phyloP scores from a whole-genome alignment of 805 yeast species.

The Cyberlindnera suaveolens region DNA sequence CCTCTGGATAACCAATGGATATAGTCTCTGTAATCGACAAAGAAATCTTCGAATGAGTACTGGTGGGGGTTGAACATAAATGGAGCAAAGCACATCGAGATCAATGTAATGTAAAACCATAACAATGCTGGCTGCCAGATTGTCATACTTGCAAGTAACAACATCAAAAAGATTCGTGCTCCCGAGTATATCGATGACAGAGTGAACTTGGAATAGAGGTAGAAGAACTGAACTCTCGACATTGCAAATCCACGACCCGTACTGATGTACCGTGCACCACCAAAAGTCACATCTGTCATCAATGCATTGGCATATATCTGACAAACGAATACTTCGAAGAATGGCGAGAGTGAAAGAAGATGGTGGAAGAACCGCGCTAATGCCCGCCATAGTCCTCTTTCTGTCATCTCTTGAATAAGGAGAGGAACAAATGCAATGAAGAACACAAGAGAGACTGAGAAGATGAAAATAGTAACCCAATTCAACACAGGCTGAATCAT shows the following conservation, averaged over 20 bases:
- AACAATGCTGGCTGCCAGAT: constrained; percentile 75
- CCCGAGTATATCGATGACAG: constrained; percentile 76
- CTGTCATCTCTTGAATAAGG: constrained; percentile 80
- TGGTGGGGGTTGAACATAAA: constrained; percentile 76
- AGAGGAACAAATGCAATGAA: constrained; percentile 88
- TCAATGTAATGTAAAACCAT: constrained; percentile 70
- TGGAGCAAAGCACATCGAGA: constrained; percentile 64
- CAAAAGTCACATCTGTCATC: constrained; percentile 70
- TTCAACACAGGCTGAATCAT: constrained; percentile 78
- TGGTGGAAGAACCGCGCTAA: constrained; percentile 65
- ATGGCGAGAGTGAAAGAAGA: constrained; percentile 74
- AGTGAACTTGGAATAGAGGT: constrained; percentile 72
- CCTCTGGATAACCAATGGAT: constrained; percentile 81
- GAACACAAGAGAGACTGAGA: constrained; percentile 88
- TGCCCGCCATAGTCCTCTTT: constrained; percentile 79
- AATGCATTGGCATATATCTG: constrained; percentile 84
- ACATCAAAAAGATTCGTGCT: constrained; percentile 55
- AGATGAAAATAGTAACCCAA: constrained; percentile 85
- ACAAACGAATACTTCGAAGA: constrained; percentile 93
- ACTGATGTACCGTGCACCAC: constrained; percentile 88
- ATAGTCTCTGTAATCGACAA: constrained; percentile 57
- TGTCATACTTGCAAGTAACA: constrained; percentile 69
- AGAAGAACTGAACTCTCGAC: constrained; percentile 65
- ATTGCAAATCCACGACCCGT: constrained; percentile 96
- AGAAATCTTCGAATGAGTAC: constrained; percentile 61